Base-by-base conservation (phyloP, 352 stramenopile species). In the Halophytophthora batemanensis region DNA sequence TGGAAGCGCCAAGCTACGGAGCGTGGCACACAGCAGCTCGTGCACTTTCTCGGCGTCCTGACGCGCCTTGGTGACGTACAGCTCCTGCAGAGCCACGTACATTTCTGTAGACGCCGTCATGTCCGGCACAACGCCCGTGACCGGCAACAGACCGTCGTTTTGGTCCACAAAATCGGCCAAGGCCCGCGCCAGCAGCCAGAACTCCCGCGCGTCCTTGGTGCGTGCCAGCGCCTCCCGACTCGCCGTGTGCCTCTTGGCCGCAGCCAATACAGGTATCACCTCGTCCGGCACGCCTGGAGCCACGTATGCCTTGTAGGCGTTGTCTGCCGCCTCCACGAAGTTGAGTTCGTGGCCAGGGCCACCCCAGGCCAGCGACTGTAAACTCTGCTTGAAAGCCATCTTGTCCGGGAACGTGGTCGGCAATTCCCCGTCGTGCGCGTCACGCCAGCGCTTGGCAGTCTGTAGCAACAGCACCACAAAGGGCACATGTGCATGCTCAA, bases 21-120 rank as follows among this genome's bases (percentile, higher is more conserved):
- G 61, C 19, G 66, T 57, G 19, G 64, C 51, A 22, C 61, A 56
- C 21, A 87, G 40, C 28, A 80, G 59, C 7, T 46, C 35, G 13
- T 65, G 56, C 4, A 92, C 75, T 10, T 64, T 48, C 0, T 45
- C 64, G 1, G 77, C 74, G 52, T 96, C 87, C 18, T 76, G 45
- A 46, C 93, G 74, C 1, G 94, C 95, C 66, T 98, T 96, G 21
- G 64, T 59, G 25, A 90, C 67, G 70, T 99, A 99, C 3, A 98
- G 55, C 18, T 92, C 68, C 69, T 99, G 96, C 46, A 99, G 66
- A 41, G 81, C 69, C 6, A 99, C 84, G 69, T 98, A 99, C 10
- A 60, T 70, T n/a, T 95, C 74, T 1, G 96, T 99, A 11, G 94
- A 95, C 13, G 92, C 86, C 6, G 96, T 98, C 95, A 99, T 98